Conservation (phyloP, 768 basidiomycete species). For the Hemileccinum impolitum region DNA sequence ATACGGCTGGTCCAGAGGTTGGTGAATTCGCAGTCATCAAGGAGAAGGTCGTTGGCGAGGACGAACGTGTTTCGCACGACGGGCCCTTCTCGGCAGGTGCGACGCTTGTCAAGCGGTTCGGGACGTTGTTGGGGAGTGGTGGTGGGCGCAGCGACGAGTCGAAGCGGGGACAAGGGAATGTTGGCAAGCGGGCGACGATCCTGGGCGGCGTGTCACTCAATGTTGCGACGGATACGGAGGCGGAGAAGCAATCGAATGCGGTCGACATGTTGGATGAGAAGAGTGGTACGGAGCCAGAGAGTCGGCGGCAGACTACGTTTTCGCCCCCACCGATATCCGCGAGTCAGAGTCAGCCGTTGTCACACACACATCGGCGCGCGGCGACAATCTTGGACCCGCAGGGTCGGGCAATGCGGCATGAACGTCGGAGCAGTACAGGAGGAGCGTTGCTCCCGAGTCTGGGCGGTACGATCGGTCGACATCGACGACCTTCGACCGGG, state of each 20-base stretch:
- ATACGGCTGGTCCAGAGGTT: constrained; percentile 66
- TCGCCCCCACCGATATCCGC: constrained; percentile 34
- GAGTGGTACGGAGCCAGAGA: constrained; percentile 21
- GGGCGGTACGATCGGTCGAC: constrained; percentile 61
- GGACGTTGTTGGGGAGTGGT: constrained; percentile 48
- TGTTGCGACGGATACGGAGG: constrained; percentile 35
- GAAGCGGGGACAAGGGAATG: constrained; percentile 35
- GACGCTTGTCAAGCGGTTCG: constrained; percentile 76
- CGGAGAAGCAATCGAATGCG: constrained; percentile 28
- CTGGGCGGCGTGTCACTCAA: constrained; percentile 41
- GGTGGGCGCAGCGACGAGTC: constrained; percentile 47
- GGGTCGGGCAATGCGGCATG: constrained; percentile 60
- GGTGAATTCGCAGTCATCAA: constrained; percentile 48
- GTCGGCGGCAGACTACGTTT: constrained; percentile 19
- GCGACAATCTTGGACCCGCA: constrained; percentile 75
- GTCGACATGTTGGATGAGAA: constrained; percentile 21
- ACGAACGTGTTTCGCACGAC: constrained; percentile 25
- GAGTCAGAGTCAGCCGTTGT: constrained; percentile 56
- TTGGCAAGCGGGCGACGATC: constrained; percentile 49
- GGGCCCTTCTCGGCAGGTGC: constrained; percentile 54
- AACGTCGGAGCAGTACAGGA: constrained; percentile 74
- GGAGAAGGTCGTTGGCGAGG: constrained; percentile 21
- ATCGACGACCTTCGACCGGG: constrained; percentile 70
- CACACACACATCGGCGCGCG: constrained; percentile 64
- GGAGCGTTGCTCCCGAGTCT: constrained; percentile 48